Base-by-base conservation (phyloP, 169 alveolate species). In the Eimeria necatrix region DNA sequence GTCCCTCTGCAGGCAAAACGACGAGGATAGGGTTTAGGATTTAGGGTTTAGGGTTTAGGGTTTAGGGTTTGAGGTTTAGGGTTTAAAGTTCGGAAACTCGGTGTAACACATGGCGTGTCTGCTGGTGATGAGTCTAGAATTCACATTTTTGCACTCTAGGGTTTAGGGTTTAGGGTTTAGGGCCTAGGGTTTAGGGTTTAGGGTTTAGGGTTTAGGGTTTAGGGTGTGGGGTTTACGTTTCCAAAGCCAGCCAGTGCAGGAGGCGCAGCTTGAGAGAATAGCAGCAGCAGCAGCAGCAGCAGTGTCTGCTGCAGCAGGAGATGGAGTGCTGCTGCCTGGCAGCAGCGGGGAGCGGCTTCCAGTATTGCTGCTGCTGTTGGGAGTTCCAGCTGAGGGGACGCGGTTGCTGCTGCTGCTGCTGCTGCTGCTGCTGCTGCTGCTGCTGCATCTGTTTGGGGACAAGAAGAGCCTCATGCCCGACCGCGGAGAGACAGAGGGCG, bases 31-130 rank as follows among this genome's bases (percentile, higher is more conserved):
- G n/a, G n/a, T n/a, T n/a, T n/a, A n/a, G n/a, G n/a, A n/a, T n/a
- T n/a, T 68, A 68, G 78, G 78, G 78, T 68, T 68, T 68, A 68
- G 49, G 78, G 78, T n/a, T 68, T 68, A 68, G 78, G 14, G n/a
- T n/a, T n/a, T n/a, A n/a, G n/a, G n/a, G n/a, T n/a, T n/a, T n/a
- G n/a, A n/a, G n/a, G n/a, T n/a, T n/a, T n/a, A n/a, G n/a, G n/a
- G n/a, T n/a, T n/a, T n/a, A n/a, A n/a, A n/a, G n/a, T n/a, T n/a
- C n/a, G n/a, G n/a, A n/a, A n/a, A n/a, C n/a, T n/a, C n/a, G n/a
- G n/a, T n/a, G n/a, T n/a, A n/a, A n/a, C n/a, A n/a, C n/a, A n/a
- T n/a, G n/a, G n/a, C n/a, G n/a, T n/a, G n/a, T n/a, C n/a, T n/a
- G n/a, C n/a, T n/a, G n/a, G n/a, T n/a, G n/a, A n/a, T n/a, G n/a